A percentile compares a stretch with the other conserved stretches of the same genome.
Conservation (phyloP, 2,329 filamentous ascomycete genomes). For the Cordyceps farinosa region DNA sequence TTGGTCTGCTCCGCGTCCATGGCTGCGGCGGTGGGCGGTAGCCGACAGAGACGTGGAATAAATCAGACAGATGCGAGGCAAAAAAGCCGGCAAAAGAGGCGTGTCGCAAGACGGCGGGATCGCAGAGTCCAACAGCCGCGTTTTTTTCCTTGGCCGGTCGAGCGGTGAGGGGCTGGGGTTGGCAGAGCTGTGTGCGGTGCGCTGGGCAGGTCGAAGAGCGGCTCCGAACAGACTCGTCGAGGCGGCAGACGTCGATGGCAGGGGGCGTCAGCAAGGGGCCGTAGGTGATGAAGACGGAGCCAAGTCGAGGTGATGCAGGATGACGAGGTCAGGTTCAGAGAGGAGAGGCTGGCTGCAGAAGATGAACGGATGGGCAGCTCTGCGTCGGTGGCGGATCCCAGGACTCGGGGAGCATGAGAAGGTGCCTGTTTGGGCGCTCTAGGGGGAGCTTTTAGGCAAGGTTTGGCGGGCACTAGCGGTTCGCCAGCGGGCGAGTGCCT, state of each 20-base stretch:
- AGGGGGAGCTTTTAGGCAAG: background rate
- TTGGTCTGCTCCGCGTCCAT: constrained; percentile 48
- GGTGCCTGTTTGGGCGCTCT: background rate
- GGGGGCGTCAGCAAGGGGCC: background rate
- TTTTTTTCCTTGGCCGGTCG: constrained; percentile 3
- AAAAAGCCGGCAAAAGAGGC: background rate
- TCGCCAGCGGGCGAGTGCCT: background rate
- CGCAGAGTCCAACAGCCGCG: background rate
- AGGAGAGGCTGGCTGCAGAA: background rate
- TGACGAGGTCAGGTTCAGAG: background rate
- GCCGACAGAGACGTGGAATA: background rate
- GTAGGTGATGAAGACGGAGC: background rate
- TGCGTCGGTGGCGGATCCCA: background rate
- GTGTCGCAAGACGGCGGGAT: background rate
- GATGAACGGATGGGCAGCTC: background rate
- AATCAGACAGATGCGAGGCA: background rate
- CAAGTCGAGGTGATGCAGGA: background rate
- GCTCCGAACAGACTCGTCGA: background rate
- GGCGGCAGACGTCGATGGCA: background rate
- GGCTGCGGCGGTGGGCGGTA: constrained; percentile 25
- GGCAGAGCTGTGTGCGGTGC: background rate
- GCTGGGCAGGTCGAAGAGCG: background rate
- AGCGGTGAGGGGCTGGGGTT: constrained; percentile 11
- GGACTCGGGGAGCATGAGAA: background rate
- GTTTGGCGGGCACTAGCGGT: background rate